A percentile compares a stretch with the other conserved stretches of the same genome.
phyloP scores from a whole-genome alignment of 257 asterid genomes.

The Capsicum baccatum region DNA sequence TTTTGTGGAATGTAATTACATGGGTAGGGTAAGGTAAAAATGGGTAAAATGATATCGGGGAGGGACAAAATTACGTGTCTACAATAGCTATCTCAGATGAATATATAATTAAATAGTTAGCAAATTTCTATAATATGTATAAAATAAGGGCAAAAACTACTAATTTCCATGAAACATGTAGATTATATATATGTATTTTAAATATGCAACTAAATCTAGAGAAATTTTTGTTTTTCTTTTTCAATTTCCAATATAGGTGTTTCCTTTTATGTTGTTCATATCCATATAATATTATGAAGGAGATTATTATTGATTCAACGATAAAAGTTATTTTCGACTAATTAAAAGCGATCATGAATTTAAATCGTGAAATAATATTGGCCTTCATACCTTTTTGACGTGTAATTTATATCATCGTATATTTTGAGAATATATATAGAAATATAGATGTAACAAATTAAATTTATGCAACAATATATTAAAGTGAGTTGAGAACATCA shows the following conservation, averaged over 20 bases:
- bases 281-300: neutral
- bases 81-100: too few relatives aligned
- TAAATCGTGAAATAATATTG: too few relatives aligned
- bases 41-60: too few relatives aligned
- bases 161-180: neutral
- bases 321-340: neutral
- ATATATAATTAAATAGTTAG: too few relatives aligned
- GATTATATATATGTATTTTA: neutral
- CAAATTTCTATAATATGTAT: too few relatives aligned
- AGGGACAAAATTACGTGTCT: too few relatives aligned
- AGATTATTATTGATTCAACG: neutral
- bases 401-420: neutral
- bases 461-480: neutral
- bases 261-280: neutral
- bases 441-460: neutral
- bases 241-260: neutral
- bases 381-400: neutral
- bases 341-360: neutral
- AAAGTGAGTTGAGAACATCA: too few relatives aligned
- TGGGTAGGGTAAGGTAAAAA: too few relatives aligned
- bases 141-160: too few relatives aligned
- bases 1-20: too few relatives aligned
- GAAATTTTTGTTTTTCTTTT: neutral
- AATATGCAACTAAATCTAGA: neutral
- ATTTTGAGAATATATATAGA: neutral